phyloP scores from a whole-genome alignment of 1,284 basidiomycete genomes.

The Cryptococcus depauperatus region DNA sequence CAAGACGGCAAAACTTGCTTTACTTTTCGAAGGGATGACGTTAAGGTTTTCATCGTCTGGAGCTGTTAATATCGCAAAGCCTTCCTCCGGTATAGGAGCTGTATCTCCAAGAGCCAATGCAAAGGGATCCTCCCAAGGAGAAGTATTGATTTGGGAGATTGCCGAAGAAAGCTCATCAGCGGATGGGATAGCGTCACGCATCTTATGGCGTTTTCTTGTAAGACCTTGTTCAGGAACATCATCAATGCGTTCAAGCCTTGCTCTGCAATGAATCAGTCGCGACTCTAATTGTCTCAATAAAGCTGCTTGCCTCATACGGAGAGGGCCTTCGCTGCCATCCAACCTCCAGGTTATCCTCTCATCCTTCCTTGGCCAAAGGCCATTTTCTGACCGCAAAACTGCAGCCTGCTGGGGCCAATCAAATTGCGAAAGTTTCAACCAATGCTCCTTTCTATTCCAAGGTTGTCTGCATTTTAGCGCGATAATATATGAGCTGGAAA shows the following conservation, averaged over 20 bases:
- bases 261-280: slow-evolving; percentile 9
- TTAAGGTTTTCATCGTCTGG: not conserved
- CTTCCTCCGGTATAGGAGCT: slow-evolving; percentile 56
- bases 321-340: slow-evolving; percentile 81
- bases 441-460: slow-evolving; percentile 39
- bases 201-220: slow-evolving; percentile 19
- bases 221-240: slow-evolving; percentile 36
- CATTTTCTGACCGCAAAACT: slow-evolving; percentile 53
- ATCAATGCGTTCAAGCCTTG: slow-evolving; percentile 34
- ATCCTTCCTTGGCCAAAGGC: slow-evolving; percentile 62
- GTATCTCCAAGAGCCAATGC: slow-evolving; percentile 60
- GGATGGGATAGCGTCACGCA: slow-evolving; percentile 53
- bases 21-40: slow-evolving; percentile 2
- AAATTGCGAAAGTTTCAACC: slow-evolving; percentile 34
- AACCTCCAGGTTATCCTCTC: slow-evolving; percentile 58
- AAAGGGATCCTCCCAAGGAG: slow-evolving; percentile 72
- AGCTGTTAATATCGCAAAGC: slow-evolving; percentile 34
- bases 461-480: too few relatives aligned
- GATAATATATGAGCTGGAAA: too few relatives aligned
- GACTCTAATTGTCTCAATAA: not conserved
- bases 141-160: slow-evolving; percentile 56
- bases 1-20: slow-evolving; percentile 1
- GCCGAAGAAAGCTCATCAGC: slow-evolving; percentile 57
- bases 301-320: slow-evolving; percentile 60
- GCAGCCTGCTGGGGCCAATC: slow-evolving; percentile 43